Base-by-base conservation (phyloP, 768 basidiomycete species). In the Neoboletus brunneissimus region DNA sequence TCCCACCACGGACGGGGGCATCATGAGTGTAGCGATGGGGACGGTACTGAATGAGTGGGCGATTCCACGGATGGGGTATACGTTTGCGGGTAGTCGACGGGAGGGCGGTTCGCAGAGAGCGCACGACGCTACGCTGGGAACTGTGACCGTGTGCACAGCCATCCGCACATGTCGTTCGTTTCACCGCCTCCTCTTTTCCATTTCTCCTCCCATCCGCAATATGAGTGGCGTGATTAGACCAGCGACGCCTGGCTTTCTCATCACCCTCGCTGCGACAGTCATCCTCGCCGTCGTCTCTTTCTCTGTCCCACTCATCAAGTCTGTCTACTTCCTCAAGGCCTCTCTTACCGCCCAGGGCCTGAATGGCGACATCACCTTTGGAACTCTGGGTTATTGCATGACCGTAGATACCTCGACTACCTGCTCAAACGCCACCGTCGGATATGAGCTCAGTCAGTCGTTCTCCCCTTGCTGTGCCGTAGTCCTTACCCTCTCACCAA, bases 201-300 rank as follows among this genome's bases (percentile, higher is more conserved):
- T 25, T 18, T 35, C 47, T 10, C 12, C 7, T 12, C 13, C 27
- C 42, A 55, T 31, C 48, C 46, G 35, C 46, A 60, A 47, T 48
- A 88, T 89, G 88, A 76, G 82, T 60, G 75, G 80, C 58, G 64
- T 76, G 64, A 79, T 94, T 58, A 86, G 89, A 43, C 91, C 90
- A 55, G 94, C 94, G 9, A 96, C 92, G 1, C 93, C 94, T 34
- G 95, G 94, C 41, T 93, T 94, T 67, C 41, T 96, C 49, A 78
- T 92, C 60, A 94, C 91, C 20, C 80, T 92, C 51, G 69, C 78
- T n/a, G 91, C 94, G 0, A 86, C 93, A 8, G 72, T 81, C 56
- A 78, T 96, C 43, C 83, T 98, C 54, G 88, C 88, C 16, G 73
- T 96, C 44, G 94, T 95, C 23, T 87, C 89, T 41, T 96, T 98